Evolutionary conservation across 2,329 filamentous ascomycete species (phyloP), one percentile per base, ranked within the genome.

Genomic region (Leptographium flavum): DNA sequence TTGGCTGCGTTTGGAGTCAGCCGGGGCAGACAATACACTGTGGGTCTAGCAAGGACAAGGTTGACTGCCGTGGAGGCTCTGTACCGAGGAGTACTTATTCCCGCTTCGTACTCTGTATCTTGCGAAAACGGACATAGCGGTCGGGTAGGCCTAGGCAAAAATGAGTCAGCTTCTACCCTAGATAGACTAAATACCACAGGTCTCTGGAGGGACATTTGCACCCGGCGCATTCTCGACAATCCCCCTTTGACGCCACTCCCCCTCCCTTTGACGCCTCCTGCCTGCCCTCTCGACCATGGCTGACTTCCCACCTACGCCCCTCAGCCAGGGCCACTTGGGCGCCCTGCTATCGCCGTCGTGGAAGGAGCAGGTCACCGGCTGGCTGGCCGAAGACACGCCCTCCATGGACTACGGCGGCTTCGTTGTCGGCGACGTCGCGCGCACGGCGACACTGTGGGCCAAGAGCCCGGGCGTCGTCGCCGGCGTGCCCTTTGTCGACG

Each of bases 331-430:
- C 61, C 58, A 60, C 42, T 64, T 71, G 43, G 66, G 66, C 56
- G 78, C 94, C 60, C 76, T 96, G 52, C 79, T 96, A 37, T 88
- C 90, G 0, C 75, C 80, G 21, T 83, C 80, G 51, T 95, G 87
- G 78, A 94, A 90, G 61, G 73, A 79, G 42, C 75, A 81, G 53
- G 77, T 95, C 51, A 75, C 81, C 22, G 67, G 75, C 56, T 98
- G 92, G 92, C 81, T 95, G 14, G 84, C 87, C 57, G 92, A 98
- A 66, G 92, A 98, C 67, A 93, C 87, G 3, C 92, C 92, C 5
- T 92, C 86, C 44, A 90, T 94, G 65, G 92, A 98, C 70, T 95
- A 94, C 61, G 92, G 86, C 57, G 92, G 92, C 49, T 98, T 94
- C 63, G 92, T 98, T 7, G 92, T 98, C 22, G 92, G 92, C 51